Conservation (phyloP, 176 grass and related monocot genomes). For the Cenchrus americanus region DNA sequence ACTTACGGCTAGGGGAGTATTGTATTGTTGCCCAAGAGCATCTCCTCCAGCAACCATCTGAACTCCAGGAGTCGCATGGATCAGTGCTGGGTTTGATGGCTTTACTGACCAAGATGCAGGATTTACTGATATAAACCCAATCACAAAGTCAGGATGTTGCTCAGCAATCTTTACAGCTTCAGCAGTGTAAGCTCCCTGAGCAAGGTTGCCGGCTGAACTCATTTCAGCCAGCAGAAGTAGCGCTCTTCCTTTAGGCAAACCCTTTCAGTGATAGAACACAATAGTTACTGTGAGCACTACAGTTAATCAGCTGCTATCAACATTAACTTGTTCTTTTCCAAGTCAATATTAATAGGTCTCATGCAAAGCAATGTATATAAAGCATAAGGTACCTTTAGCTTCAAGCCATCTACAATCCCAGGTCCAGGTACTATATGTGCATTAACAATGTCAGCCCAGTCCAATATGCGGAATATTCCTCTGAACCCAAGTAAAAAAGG, state of each 20-base stretch:
- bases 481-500: conserved; percentile 46
- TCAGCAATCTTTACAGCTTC: conserved; percentile 87
- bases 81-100: conserved; percentile 57
- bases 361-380: conserved; percentile 1
- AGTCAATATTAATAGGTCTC: neutral
- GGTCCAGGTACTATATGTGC: conserved; percentile 83
- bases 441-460: conserved; percentile 95
- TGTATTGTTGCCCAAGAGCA: conserved; percentile 80
- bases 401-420: conserved; percentile 90
- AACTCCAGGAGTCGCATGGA: conserved; percentile 88
- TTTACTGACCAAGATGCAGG: conserved; percentile 69
- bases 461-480: conserved; percentile 81
- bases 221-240: conserved; percentile 92
- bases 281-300: neutral
- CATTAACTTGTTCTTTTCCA: neutral
- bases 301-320: conserved; percentile 6
- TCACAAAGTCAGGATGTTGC: conserved; percentile 82
- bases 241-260: conserved; percentile 76
- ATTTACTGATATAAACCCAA: conserved; percentile 95
- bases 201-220: conserved; percentile 93
- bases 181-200: conserved; percentile 80
- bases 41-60: conserved; percentile 67
- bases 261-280: conserved; percentile 65
- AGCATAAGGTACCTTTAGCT: conserved; percentile 67
- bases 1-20: conserved; percentile 79